phyloP scores from a whole-genome alignment of 345 rosid genomes.

The Syzygium aromaticum region DNA sequence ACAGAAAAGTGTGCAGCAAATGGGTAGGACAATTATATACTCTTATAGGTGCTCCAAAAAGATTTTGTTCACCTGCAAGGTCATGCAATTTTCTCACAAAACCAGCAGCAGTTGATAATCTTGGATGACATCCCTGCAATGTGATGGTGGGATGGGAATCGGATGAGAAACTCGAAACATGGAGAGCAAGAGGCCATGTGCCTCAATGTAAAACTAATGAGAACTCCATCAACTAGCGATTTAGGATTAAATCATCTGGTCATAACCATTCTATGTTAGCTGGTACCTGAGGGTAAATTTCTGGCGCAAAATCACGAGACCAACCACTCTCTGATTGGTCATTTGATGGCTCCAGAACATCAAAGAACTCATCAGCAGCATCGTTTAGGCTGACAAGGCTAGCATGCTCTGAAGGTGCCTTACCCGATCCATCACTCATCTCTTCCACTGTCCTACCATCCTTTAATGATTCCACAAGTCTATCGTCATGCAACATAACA shows the following conservation, averaged over 20 bases:
- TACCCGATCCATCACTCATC: conserved; percentile 45
- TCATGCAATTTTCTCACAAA: conserved; percentile 84
- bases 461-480: conserved; percentile 17
- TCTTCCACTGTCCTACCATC: conserved; percentile 28
- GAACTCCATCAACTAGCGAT: not conserved
- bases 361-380: conserved; percentile 85
- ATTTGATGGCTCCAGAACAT: conserved; percentile 79
- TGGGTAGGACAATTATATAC: not conserved
- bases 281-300: conserved; percentile 51
- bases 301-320: conserved; percentile 57
- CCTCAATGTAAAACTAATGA: not conserved
- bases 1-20: not conserved
- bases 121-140: conserved; percentile 67
- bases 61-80: conserved; percentile 57
- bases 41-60: not conserved
- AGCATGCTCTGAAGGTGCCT: conserved; percentile 56
- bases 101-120: conserved; percentile 59
- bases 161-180: not conserved
- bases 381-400: conserved; percentile 74
- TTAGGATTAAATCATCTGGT: not conserved
- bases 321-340: conserved; percentile 52
- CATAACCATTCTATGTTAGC: not conserved
- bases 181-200: not conserved
- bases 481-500: conserved; percentile 25
- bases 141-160: not conserved